Evolutionary conservation across 768 basidiomycete genomes (phyloP), one percentile per base, ranked within the genome.

Genomic region (Suillus ampliporus): DNA sequence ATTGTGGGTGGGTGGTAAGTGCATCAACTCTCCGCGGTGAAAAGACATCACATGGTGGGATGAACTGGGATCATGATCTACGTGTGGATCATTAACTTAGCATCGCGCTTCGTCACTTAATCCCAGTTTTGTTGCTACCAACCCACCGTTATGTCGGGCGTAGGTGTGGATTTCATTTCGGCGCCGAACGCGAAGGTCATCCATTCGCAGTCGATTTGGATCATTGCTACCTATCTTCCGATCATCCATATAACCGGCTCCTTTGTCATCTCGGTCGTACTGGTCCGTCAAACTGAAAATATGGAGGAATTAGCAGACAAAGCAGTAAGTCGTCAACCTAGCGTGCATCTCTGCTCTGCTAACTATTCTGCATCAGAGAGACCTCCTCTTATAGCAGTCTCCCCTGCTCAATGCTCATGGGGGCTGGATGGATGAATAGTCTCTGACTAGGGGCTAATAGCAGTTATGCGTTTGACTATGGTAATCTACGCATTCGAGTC

Each of bases 11-110:
- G 85, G 85, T 68, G 67, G n/a, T n/a, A n/a, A 70, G 0, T 73
- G 78, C 9, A 73, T 83, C 61, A 76, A 77, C 40, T 15, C n/a
- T n/a, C 67, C 68, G 5, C 66, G 72, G 5, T 86, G 84, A 82
- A 66, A 70, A 7, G 68, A 74, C 11, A 79, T 11, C 72, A 84
- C 31, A 77, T 75, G 35, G 70, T 73, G 6, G 82, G 86, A 66
- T 84, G 82, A 84, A 71, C 79, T 60, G 79, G 81, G 50, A 78
- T 84, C 53, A 80, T 79, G 23, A 78, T 83, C 47, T 82, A 80
- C 60, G 85, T 86, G 52, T 35, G 82, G 67, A 48, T n/a, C 19
- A 35, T 41, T 11, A 8, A 28, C 10, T 13, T 2, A 23, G 5
- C 14, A 15, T 38, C 13, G n/a, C 23, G 26, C 57, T 19, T 46